Percentiles rank a stretch among this genome's conserved stretches.
phyloP scores from a whole-genome alignment of 192 early-diverging fungal genomes.

The Podila horticola region DNA sequence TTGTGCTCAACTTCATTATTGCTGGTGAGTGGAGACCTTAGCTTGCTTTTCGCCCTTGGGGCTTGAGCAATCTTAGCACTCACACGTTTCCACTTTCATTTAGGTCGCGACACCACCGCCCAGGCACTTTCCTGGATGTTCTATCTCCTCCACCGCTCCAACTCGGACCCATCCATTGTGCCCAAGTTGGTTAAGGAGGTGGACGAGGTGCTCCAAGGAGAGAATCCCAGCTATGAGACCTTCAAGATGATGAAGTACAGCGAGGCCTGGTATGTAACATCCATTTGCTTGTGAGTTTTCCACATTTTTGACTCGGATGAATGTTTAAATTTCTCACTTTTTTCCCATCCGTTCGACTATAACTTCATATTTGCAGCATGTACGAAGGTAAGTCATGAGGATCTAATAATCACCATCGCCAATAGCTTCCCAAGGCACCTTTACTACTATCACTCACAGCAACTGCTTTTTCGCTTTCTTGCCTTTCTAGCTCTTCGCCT shows the following conservation, averaged over 20 bases:
- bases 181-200: conserved; percentile 43
- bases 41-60: background rate
- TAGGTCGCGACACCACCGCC: conserved; percentile 52
- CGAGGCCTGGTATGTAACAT: conserved; percentile 27
- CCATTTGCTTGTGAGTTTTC: background rate
- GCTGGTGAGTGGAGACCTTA: background rate
- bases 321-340: background rate
- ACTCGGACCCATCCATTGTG: conserved; percentile 39
- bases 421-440: background rate
- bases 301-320: background rate
- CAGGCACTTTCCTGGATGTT: conserved; percentile 52
- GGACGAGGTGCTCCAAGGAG: conserved; percentile 25
- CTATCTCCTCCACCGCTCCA: conserved; percentile 51
- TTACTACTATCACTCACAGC: background rate
- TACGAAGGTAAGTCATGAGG: conserved; percentile 22
- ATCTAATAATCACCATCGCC: no score
- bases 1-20: conserved; percentile 58
- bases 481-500: conserved; percentile 52
- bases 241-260: conserved; percentile 42
- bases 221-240: conserved; percentile 26
- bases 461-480: conserved; percentile 4
- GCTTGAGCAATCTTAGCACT: background rate
- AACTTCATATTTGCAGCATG: conserved; percentile 8
- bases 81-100: background rate
- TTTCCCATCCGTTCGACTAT: background rate